Conservation (phyloP, 2,329 filamentous ascomycete genomes). For the Dactylellina parvicollis region DNA sequence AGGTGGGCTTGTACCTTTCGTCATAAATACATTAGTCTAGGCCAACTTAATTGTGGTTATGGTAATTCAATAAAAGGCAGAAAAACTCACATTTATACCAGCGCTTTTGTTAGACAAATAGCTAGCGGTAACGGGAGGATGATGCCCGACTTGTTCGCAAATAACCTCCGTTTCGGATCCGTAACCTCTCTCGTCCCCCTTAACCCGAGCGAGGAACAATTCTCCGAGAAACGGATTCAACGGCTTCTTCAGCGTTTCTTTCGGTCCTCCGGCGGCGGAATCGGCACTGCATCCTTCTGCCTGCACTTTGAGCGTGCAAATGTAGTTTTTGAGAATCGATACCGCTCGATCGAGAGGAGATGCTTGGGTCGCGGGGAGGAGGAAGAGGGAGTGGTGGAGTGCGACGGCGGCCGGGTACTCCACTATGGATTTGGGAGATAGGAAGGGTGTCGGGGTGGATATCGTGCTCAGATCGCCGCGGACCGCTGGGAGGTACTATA, state of each 20-base stretch:
- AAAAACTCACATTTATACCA: conserved; percentile 9
- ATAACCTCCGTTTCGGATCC: not conserved
- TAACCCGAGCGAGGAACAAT: conserved; percentile 4
- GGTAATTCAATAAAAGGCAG: not conserved
- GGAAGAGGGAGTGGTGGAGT: conserved; percentile 23
- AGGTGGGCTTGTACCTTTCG: conserved; percentile 24
- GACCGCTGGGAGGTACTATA: conserved; percentile 17
- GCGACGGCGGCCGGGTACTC: conserved; percentile 22
- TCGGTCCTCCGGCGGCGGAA: not conserved
- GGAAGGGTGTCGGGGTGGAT: conserved; percentile 20
- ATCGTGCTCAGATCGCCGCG: conserved; percentile 14
- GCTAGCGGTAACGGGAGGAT: conserved; percentile 23
- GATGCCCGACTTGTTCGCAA: conserved; percentile 28
- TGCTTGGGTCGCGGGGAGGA: conserved; percentile 6
- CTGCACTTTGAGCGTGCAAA: conserved; percentile 14
- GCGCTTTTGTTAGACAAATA: conserved; percentile 3
- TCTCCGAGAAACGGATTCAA: conserved; percentile 28
- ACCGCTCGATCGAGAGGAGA: conserved; percentile 6
- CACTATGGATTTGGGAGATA: conserved; percentile 22
- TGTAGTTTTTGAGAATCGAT: conserved; percentile 32
- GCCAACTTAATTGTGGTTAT: no score
- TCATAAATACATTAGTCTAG: no score
- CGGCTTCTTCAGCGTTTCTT: conserved; percentile 18
- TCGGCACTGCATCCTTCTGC: not conserved
- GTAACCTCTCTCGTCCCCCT: not conserved